Conservation (phyloP, 305 asterid genomes). For the Solanum aculeatissimum region DNA sequence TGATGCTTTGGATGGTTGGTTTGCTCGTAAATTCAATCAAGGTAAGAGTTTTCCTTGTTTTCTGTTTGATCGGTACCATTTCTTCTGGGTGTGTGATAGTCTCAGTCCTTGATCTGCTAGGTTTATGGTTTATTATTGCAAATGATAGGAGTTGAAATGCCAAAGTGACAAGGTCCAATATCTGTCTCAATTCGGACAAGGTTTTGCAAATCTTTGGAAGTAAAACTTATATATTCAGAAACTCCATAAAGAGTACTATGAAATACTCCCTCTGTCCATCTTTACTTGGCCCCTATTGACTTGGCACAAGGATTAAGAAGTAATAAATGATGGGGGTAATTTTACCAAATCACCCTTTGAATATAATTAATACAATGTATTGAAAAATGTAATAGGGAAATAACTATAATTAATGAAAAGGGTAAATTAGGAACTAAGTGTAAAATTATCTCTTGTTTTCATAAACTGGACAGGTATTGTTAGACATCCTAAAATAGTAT, state of each 20-base stretch:
- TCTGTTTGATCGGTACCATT: background rate
- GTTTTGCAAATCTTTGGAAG: background rate
- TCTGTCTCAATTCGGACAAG: background rate
- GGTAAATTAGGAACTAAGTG: too few species aligned
- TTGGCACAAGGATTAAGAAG: too few species aligned
- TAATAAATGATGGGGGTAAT: too few species aligned
- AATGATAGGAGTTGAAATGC: background rate
- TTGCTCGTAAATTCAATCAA: slow-evolving; percentile 93
- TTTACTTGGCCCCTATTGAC: too few species aligned
- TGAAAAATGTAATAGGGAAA: too few species aligned
- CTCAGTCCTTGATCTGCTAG: background rate
- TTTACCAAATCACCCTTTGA: too few species aligned
- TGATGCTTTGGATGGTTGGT: slow-evolving; percentile 98
- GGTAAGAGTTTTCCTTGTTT: slow-evolving; percentile 34
- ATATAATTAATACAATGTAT: too few species aligned
- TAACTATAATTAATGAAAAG: too few species aligned
- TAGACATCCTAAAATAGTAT: too few species aligned
- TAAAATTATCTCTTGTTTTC: too few species aligned
- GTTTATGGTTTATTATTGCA: background rate
- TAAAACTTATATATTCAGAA: background rate
- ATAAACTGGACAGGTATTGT: too few species aligned
- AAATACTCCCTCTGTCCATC: too few species aligned
- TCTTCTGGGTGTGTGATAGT: background rate
- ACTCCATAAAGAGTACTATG: background rate
- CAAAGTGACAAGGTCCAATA: background rate